Percentiles rank a stretch among this genome's conserved stretches.
Evolutionary conservation across 257 asterid genomes (phyloP).

Genomic region (Solanum medicagineum): DNA sequence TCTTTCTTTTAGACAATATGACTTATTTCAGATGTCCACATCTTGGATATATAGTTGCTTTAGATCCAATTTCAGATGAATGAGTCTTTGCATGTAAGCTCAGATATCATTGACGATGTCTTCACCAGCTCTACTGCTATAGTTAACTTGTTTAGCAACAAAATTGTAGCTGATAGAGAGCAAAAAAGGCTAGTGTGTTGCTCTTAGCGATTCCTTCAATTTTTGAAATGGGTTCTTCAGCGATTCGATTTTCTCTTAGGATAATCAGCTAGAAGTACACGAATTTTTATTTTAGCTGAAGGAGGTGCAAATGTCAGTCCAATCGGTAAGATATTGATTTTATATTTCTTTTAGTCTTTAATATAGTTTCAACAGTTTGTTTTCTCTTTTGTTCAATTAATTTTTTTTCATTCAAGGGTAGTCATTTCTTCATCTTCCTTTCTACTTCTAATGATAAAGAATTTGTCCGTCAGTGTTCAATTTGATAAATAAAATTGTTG

Average conservation of each 20-base stretch:
- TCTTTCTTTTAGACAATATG: not conserved
- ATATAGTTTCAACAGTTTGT: not conserved
- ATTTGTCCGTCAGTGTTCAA: not conserved
- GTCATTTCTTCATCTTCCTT: not conserved
- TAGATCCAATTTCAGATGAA: not conserved
- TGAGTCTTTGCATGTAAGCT: not conserved
- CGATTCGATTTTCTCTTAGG: constrained; percentile 29
- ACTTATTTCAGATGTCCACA: not conserved
- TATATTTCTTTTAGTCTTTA: not conserved
- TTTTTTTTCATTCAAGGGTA: not conserved
- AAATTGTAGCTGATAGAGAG: not conserved
- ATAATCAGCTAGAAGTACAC: constrained; percentile 84
- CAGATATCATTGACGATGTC: not conserved
- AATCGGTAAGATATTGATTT: constrained; percentile 31
- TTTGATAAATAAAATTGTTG: not conserved
- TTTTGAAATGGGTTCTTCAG: not conserved
- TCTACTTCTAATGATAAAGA: not conserved
- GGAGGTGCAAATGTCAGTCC: constrained; percentile 19
- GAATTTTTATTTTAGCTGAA: constrained; percentile 82
- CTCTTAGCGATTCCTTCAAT: not conserved
- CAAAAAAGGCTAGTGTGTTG: not conserved
- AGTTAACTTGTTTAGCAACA: not conserved
- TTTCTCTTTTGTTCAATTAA: not conserved
- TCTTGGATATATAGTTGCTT: not conserved
- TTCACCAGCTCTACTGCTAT: not conserved